phyloP scores from a whole-genome alignment of 129 eudicot species.

The Artemisia argyi region DNA sequence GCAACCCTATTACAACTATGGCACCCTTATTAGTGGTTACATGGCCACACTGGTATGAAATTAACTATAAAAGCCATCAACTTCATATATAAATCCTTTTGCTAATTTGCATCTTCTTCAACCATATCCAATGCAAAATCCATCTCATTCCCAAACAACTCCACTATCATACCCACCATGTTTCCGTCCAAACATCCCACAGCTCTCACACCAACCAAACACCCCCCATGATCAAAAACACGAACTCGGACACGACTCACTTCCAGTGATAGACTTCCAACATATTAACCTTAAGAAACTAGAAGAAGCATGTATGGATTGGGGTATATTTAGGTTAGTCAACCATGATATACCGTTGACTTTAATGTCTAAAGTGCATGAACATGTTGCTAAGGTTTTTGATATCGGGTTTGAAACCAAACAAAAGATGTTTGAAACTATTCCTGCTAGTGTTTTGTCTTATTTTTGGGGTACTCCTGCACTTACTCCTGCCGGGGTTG shows the following conservation, averaged over 20 bases:
- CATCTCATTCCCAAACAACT: neutral
- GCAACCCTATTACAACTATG: no score
- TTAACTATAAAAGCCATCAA: neutral
- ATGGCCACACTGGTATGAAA: no score
- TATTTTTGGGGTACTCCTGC: constrained; percentile 91
- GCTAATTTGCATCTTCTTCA: neutral
- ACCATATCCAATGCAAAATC: constrained; percentile 34
- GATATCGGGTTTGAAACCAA: constrained; percentile 49
- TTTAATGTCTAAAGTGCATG: constrained; percentile 46
- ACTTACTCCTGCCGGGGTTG: constrained; percentile 48
- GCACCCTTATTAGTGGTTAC: no score
- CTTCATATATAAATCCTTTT: constrained; percentile 1
- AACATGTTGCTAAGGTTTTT: constrained; percentile 37
- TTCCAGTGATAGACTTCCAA: constrained; percentile 46
- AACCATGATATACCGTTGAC: constrained; percentile 73
- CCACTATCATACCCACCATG: constrained; percentile 36
- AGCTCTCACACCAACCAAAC: neutral
- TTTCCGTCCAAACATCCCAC: constrained; percentile 23
- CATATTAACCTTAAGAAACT: constrained; percentile 27
- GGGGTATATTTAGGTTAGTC: constrained; percentile 81
- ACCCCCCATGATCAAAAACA: neutral
- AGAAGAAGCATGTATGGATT: constrained; percentile 50
- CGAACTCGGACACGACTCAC: constrained; percentile 27
- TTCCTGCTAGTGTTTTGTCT: constrained; percentile 39
- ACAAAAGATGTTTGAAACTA: constrained; percentile 28